Base-by-base conservation (phyloP, 331 rosid species). In the Stylosanthes scabra region DNA sequence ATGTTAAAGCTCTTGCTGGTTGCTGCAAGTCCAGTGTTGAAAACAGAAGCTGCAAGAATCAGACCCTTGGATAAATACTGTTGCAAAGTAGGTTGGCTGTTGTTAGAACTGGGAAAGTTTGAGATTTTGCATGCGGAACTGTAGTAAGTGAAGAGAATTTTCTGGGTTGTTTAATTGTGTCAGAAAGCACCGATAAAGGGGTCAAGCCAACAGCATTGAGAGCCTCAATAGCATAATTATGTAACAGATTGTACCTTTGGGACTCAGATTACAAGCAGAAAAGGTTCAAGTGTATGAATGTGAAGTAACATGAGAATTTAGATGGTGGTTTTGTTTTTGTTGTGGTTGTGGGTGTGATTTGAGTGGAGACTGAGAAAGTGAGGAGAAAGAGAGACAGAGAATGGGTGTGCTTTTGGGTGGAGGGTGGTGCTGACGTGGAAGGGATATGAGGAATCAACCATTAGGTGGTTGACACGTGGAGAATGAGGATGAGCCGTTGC, bases 181-280 rank as follows among this genome's bases (percentile, higher is more conserved):
- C 91, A 66, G 83, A 77, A 66, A 90, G 92, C 13, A 90, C 86
- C 65, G 98, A 90, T 70, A 92, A 76, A 64, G 99, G 96, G 82
- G 84, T 90, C 68, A 90, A 88, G 55, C 87, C 74, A 75, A 86
- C 86, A 63, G 91, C 96, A 88, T 92, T 92, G 87, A 95, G 93
- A 87, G 97, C 91, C 86, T 92, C 98, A 98, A 95, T 95, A 73
- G 97, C 91, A 85, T 94, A 88, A 83, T 71, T 87, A 71, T 71
- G 56, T 46, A 28, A 25, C 56, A 60, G 51, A 47, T 4, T 14
- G 4, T 54, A 44, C 71, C 6, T 57, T 12, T 25, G 62, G 37
- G 39, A 57, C 40, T 59, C 65, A 59, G 11, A 31, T 59, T 31
- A 59, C 28, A 11, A 59, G 45, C 37, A 44, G 11, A 34, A 59